Conservation (phyloP, 306 rosid genomes). For the Cyclanthera cordifolia region DNA sequence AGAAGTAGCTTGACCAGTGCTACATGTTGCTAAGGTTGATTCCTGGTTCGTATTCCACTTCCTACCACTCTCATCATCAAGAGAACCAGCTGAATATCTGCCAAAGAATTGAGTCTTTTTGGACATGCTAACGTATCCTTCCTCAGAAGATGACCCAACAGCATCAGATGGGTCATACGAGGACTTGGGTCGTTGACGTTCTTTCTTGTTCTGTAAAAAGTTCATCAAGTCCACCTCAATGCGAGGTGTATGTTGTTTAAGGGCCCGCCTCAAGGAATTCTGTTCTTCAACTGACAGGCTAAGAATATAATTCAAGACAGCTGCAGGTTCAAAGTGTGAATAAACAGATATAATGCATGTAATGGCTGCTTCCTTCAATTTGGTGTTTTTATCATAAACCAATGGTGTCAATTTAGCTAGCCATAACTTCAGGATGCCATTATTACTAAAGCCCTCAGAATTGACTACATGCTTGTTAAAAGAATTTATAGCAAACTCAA, state of each 20-base stretch:
- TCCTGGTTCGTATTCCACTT: slow-evolving; percentile 87
- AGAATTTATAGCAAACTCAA: slow-evolving; percentile 77
- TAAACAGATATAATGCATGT: slow-evolving; percentile 94
- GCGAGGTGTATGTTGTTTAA: slow-evolving; percentile 92
- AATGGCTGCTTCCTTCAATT: slow-evolving; percentile 89
- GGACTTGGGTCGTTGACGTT: slow-evolving; percentile 68
- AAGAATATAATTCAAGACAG: slow-evolving; percentile 83
- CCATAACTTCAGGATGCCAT: slow-evolving; percentile 90
- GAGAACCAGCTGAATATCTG: slow-evolving; percentile 80
- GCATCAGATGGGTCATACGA: slow-evolving; percentile 81
- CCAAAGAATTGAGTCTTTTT: slow-evolving; percentile 61
- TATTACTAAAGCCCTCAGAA: slow-evolving; percentile 75
- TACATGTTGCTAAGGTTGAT: slow-evolving; percentile 34
- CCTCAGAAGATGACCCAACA: slow-evolving; percentile 90
- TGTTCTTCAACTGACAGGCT: slow-evolving; percentile 91
- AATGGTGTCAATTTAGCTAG: slow-evolving; percentile 80
- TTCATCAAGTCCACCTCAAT: slow-evolving; percentile 92
- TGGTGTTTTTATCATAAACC: slow-evolving; percentile 78
- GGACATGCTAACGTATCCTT: slow-evolving; percentile 59
- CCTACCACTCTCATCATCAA: slow-evolving; percentile 68
- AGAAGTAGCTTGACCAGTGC: slow-evolving; percentile 47
- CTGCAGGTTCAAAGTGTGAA: slow-evolving; percentile 77
- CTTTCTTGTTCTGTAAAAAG: slow-evolving; percentile 92
- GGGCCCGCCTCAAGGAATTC: slow-evolving; percentile 91
- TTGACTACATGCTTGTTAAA: slow-evolving; percentile 71